Evolutionary conservation across 768 basidiomycete species (phyloP), one percentile per base, ranked within the genome.

Genomic region (Podaxis sp.): DNA sequence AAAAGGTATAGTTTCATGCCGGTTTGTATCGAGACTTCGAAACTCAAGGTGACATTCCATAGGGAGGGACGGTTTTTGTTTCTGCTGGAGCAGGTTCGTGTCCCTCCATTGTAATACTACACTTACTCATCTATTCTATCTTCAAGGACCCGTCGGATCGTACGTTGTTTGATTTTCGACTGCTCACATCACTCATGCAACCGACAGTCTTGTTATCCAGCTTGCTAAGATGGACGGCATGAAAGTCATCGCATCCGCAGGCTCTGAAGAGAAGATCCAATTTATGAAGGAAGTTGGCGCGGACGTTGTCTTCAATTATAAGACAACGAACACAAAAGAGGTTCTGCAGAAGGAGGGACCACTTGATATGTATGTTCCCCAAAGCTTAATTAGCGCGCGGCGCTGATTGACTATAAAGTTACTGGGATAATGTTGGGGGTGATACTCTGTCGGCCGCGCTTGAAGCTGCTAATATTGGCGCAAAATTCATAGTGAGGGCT

Each of bases 251-350:
- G 84, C 81, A 0, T 85, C 83, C 0, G 83, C 85, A 0, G 87
- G 89, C 2, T 79, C 81, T 0, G 84, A 87, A 37, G 80, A 83
- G 40, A 89, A 90, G 72, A 82, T 89, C 4, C 72, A 73, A 8
- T 87, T 78, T 63, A 66, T 87, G 68, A 76, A 74, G 54, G 76
- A 76, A 7, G 65, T 86, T 4, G 86, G 85, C 1, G 81, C 80
- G 0, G 85, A 89, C 63, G 76, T 84, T n/a, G 79, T 76, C 0
- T 87, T 87, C 75, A 87, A 88, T 73, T 88, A 86, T 72, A 87
- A 89, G 76, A 85, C 76, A 0, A 69, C 73, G 1, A 72, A 75
- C 54, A 80, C 81, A 0, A 67, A 66, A 2, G 79, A 82, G 7
- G 70, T 83, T 6, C 74, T 90, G 27, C 62, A 68, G 61, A 75